These are phyloP conservation scores for Aspergillus sp. DNA, from an alignment of 2,329 filamentous ascomycete species.

Conservation along the genomic window DNA sequence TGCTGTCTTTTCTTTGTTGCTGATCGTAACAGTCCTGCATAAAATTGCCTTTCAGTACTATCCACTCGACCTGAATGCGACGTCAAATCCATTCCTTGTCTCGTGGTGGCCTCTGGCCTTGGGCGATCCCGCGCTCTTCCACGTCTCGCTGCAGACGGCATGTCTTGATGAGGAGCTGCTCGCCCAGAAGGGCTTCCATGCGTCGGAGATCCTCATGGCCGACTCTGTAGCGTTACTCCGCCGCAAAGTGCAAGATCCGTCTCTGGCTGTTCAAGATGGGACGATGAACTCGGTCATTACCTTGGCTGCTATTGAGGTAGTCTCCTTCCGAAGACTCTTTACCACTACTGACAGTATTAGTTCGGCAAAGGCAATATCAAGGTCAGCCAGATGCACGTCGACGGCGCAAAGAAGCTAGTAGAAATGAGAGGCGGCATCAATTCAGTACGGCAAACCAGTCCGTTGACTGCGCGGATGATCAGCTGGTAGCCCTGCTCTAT, in stretches of 20 bases:
- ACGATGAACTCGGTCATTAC: conserved; percentile 60
- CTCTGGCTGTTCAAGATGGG: conserved; percentile 52
- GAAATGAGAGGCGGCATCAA: conserved; percentile 53
- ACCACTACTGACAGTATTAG: conserved; percentile 29
- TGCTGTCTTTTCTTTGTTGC: too few relatives aligned
- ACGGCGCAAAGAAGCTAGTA: conserved; percentile 52
- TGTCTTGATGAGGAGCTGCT: conserved; percentile 56
- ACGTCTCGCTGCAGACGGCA: conserved; percentile 60
- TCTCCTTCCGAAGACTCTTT: neutral
- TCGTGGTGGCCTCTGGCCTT: conserved; percentile 62
- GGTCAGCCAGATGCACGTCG: conserved; percentile 49
- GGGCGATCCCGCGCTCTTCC: conserved; percentile 57
- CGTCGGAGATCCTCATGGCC: conserved; percentile 57
- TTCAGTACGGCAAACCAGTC: conserved; percentile 49
- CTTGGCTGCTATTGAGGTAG: conserved; percentile 57
- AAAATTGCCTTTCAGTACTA: conserved; percentile 63
- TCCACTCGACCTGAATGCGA: conserved; percentile 53
- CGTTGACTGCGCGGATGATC: conserved; percentile 57
- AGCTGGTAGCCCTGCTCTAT: conserved; percentile 44
- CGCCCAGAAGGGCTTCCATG: conserved; percentile 54
- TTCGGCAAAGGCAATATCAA: conserved; percentile 54
- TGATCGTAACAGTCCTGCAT: conserved; percentile 46
- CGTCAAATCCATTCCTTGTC: conserved; percentile 58
- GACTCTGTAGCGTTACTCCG: conserved; percentile 57
- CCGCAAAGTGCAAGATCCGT: conserved; percentile 49